These are phyloP conservation scores for Purpureocillium lavendulum DNA, from an alignment of 2,329 filamentous ascomycete genomes.

Conservation along the genomic window DNA sequence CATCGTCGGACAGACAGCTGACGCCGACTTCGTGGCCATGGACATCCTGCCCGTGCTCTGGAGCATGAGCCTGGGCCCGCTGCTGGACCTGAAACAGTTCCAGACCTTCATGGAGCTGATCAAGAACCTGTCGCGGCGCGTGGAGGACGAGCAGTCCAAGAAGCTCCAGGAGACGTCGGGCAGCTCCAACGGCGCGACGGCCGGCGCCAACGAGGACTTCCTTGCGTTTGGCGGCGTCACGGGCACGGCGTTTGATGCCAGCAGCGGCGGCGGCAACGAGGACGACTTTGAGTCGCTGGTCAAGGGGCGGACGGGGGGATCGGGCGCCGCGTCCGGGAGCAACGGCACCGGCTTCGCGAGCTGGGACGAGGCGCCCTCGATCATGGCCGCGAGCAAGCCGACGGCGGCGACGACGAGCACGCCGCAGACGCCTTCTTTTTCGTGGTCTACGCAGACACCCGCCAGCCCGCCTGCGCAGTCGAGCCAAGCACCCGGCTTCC, in stretches of 20 bases:
- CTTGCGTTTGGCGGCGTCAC: slow-evolving; percentile 63
- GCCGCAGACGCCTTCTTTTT: slow-evolving; percentile 43
- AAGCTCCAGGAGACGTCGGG: slow-evolving; percentile 80
- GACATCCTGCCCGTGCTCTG: slow-evolving; percentile 86
- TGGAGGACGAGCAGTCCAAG: slow-evolving; percentile 81
- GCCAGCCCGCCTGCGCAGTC: slow-evolving; percentile 21
- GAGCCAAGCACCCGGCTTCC: slow-evolving; percentile 32
- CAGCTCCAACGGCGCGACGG: slow-evolving; percentile 39
- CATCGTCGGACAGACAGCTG: slow-evolving; percentile 73
- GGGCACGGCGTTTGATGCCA: slow-evolving; percentile 45
- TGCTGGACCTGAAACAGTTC: slow-evolving; percentile 83
- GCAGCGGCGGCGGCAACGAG: slow-evolving; percentile 46
- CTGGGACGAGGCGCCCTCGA: slow-evolving; percentile 38
- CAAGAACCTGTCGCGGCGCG: slow-evolving; percentile 65
- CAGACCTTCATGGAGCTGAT: slow-evolving; percentile 85
- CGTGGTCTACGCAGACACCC: slow-evolving; percentile 54
- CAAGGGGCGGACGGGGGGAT: slow-evolving; percentile 51
- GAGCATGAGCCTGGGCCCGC: slow-evolving; percentile 82
- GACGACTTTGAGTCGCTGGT: slow-evolving; percentile 86
- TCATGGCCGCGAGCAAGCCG: slow-evolving; percentile 20
- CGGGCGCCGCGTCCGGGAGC: slow-evolving; percentile 26
- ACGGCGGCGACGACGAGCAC: slow-evolving; percentile 26
- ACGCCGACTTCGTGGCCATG: slow-evolving; percentile 85
- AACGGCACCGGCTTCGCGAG: slow-evolving; percentile 27
- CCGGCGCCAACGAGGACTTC: slow-evolving; percentile 54